Evolutionary conservation across 2,329 filamentous ascomycete species (phyloP), one percentile per base, ranked within the genome.

Genomic region (Exophiala aquamarina): DNA sequence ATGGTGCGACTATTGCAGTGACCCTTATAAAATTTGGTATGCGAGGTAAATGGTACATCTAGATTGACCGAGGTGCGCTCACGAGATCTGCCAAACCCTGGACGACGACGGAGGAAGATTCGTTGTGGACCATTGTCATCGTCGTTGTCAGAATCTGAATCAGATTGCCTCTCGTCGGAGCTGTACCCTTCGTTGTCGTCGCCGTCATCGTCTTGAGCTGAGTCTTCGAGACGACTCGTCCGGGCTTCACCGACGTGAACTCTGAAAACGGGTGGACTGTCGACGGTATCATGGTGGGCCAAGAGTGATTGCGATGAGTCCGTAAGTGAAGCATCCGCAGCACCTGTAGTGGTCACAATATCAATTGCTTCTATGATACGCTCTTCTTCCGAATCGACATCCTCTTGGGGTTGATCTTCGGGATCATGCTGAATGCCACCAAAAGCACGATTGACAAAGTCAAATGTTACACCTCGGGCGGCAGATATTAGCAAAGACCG

Each of bases 1-100:
- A 86, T 81, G 1, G 81, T 85, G 54, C 80, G 76, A 42, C 83
- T 74, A 55, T 85, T 85, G 66, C 82, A 85, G 61, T 86, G 83
- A 2, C 83, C 83, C 3, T 71, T 70, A 60, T 84, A 86, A 15
- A 73, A 64, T 31, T 75, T 75, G 2, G 75, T 81, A 54, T 83
- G 78, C 2, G 77, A 67, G 14, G 69, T 72, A 57, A 79, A 82
- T 11, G 79, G 76, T 4, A 79, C 72, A 41, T 79, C 63, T 0
- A 65, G 59, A 50, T 83, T 78, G 13, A 84, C 77, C 14, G 71
- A 68, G 41, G 75, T 70, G 42, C 77, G 71, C 19, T 70, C 62
- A 17, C 66, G 66, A 36, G 68, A 69, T 36, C 72, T 70, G 39
- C 73, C 70, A 40, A 77, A 75, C 3, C 76, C 72, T 32, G 73